A percentile compares a stretch with the other conserved stretches of the same genome.
Conservation (phyloP, 805 yeast species). For the Monosporozyma servazzii region DNA sequence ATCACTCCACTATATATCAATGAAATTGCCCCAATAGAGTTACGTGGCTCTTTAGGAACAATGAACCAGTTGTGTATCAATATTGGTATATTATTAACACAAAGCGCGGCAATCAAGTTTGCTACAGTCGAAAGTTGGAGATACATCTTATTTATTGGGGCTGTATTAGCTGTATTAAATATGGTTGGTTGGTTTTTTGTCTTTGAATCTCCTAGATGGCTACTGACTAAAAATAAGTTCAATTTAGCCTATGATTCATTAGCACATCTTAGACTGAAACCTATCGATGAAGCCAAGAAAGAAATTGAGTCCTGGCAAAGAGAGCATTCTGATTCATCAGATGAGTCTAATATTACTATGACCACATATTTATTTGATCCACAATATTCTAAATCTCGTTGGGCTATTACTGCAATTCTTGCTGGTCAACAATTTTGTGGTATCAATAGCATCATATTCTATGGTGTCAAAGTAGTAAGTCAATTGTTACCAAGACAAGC, state of each 20-base stretch:
- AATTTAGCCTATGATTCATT: constrained; percentile 35
- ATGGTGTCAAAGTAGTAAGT: constrained; percentile 81
- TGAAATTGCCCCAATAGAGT: constrained; percentile 62
- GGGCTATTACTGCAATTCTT: constrained; percentile 63
- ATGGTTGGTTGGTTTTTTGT: constrained; percentile 37
- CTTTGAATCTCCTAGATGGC: constrained; percentile 83
- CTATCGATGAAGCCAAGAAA: constrained; percentile 11
- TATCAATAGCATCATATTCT: constrained; percentile 83
- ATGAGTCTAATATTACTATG: background rate
- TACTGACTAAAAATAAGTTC: constrained; percentile 25
- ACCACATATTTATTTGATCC: constrained; percentile 42
- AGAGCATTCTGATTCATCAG: constrained; percentile 2
- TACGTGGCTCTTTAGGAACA: constrained; percentile 75
- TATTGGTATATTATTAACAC: constrained; percentile 75
- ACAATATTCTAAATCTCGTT: constrained; percentile 46
- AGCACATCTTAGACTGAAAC: constrained; percentile 24
- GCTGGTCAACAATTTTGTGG: constrained; percentile 88
- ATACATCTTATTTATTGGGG: constrained; percentile 52
- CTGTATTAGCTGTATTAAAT: constrained; percentile 42
- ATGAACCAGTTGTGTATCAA: constrained; percentile 85
- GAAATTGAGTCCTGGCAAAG: constrained; percentile 17
- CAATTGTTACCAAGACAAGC: constrained; percentile 64
- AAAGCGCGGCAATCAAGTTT: constrained; percentile 59
- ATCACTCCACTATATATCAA: constrained; percentile 74
- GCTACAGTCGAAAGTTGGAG: constrained; percentile 69